These are phyloP conservation scores for Camelina sativa DNA, from an alignment of 345 rosid species.

Conservation along the genomic window DNA sequence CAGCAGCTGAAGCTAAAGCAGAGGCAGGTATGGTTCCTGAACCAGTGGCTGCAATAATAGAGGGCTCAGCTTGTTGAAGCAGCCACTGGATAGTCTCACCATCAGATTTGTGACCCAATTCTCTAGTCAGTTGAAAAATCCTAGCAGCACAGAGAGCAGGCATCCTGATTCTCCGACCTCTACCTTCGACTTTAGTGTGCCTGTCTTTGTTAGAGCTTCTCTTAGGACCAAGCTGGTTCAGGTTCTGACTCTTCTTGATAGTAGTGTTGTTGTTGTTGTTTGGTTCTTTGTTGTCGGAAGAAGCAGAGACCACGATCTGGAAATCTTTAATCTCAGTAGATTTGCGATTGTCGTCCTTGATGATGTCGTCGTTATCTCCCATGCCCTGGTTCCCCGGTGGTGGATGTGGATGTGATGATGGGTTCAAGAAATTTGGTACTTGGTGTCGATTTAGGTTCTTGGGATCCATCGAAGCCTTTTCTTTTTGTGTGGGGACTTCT, in stretches of 20 bases:
- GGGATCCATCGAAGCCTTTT: constrained; percentile 46
- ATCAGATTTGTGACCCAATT: constrained; percentile 97
- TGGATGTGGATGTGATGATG: constrained; percentile 41
- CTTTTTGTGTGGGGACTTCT: constrained; percentile 47
- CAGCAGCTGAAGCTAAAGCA: constrained; percentile 68
- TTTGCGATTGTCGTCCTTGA: constrained; percentile 47
- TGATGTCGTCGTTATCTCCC: constrained; percentile 32
- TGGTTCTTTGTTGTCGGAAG: constrained; percentile 64
- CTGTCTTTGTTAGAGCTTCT: constrained; percentile 94
- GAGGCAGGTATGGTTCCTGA: constrained; percentile 96
- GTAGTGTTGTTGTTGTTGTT: constrained; percentile 30
- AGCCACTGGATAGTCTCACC: constrained; percentile 99
- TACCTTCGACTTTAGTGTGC: constrained; percentile 94
- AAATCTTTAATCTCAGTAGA: constrained; percentile 74
- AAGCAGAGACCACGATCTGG: constrained; percentile 63
- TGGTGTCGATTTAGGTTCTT: constrained; percentile 49
- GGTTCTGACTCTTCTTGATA: constrained; percentile 47
- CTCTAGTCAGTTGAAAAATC: constrained; percentile 94
- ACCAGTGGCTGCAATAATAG: constrained; percentile 90
- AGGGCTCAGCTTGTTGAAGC: constrained; percentile 93
- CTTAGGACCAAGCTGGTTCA: constrained; percentile 67
- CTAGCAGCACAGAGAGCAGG: constrained; percentile 97
- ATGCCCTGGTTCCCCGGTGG: constrained; percentile 45
- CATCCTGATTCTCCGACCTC: constrained; percentile 97
- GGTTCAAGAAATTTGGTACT: constrained; percentile 67